These are phyloP conservation scores for Gymnopus androsaceus DNA, from an alignment of 1,284 basidiomycete genomes.

Conservation along the genomic window DNA sequence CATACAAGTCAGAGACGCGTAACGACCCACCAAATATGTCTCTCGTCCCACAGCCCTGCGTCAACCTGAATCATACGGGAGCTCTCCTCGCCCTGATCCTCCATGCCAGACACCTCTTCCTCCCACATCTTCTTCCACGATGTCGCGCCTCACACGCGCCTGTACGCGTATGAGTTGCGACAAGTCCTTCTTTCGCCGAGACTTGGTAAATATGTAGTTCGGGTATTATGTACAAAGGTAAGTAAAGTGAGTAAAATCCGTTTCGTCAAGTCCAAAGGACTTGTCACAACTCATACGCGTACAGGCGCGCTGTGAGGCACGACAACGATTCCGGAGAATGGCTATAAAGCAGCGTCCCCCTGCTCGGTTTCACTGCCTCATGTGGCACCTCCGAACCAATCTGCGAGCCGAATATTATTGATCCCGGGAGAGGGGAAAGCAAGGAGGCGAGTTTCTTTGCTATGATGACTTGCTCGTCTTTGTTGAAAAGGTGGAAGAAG, in stretches of 20 bases:
- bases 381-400: conserved; percentile 10
- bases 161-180: no score
- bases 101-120: conserved; percentile 37
- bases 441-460: conserved; percentile 42
- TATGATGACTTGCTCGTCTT: conserved; percentile 43
- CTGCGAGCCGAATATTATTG: conserved; percentile 37
- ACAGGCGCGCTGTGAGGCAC: conserved; percentile 4
- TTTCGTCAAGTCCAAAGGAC: no score
- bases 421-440: conserved; percentile 34
- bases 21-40: conserved; percentile 26
- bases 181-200: no score
- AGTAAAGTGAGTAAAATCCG: no score
- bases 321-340: conserved; percentile 34
- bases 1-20: conserved; percentile 25
- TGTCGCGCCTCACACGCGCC: no score
- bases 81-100: no score
- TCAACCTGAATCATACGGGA: conserved; percentile 37
- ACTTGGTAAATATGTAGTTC: no score
- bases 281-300: neutral
- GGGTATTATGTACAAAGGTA: no score
- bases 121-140: conserved; percentile 47
- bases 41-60: conserved; percentile 20
- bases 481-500: conserved; percentile 55
- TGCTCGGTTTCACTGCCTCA: conserved; percentile 16
- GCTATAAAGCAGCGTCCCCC: conserved; percentile 26